phyloP scores from a whole-genome alignment of 2,329 filamentous ascomycete species.

The Venturia carpophila region DNA sequence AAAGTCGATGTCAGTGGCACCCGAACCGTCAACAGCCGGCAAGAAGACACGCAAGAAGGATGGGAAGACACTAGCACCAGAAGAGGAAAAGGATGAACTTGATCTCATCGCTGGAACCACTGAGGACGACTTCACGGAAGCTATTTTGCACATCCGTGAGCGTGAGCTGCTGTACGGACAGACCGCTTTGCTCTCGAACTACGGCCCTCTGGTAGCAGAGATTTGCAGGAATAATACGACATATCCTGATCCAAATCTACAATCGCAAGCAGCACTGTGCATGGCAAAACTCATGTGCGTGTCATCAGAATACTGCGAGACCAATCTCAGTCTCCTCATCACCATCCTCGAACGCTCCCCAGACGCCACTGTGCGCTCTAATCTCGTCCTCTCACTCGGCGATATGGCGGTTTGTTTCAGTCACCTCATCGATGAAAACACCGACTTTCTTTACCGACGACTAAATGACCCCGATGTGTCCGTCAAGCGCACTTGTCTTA shows the following conservation, averaged over 20 bases:
- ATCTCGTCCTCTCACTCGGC: constrained; percentile 91
- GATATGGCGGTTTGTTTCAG: constrained; percentile 99
- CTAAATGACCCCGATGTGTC: constrained; percentile 81
- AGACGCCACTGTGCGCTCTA: constrained; percentile 86
- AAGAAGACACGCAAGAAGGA: constrained; percentile 39
- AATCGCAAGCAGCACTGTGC: constrained; percentile 88
- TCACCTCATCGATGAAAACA: constrained; percentile 97
- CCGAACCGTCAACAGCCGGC: constrained; percentile 25
- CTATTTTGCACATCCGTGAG: constrained; percentile 76
- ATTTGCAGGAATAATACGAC: constrained; percentile 91
- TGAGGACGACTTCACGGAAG: constrained; percentile 86
- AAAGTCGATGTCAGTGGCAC: constrained; percentile 27
- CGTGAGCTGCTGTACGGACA: constrained; percentile 76
- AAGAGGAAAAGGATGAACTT: constrained; percentile 74
- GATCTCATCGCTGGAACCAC: constrained; percentile 96
- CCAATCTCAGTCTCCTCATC: constrained; percentile 84
- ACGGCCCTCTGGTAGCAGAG: constrained; percentile 84
- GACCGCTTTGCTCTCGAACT: constrained; percentile 77
- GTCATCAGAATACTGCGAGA: constrained; percentile 90
- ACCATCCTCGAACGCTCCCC: constrained; percentile 94
- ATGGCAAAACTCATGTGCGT: constrained; percentile 99
- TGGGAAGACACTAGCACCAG: constrained; percentile 42
- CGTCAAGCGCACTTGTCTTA: constrained; percentile 94
- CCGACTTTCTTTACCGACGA: constrained; percentile 90
- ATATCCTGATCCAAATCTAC: constrained; percentile 81